Evolutionary conservation across 139 green algal species (phyloP).

Genomic region (Chlorella sp.): DNA sequence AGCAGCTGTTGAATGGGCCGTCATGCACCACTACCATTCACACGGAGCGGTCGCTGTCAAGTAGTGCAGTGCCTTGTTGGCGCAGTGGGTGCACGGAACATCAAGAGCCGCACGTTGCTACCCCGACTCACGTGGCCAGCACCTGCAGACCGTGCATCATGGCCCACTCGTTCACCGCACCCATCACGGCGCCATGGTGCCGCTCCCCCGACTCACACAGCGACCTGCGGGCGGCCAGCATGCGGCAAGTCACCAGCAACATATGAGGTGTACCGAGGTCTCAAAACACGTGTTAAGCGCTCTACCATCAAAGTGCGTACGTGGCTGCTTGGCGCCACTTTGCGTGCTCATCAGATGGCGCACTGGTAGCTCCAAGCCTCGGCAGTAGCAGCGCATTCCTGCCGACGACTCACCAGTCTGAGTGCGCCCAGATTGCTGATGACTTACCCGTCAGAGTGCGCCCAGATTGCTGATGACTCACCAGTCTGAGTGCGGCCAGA

Average conservation of each 20-base stretch:
- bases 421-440: neutral
- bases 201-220: slow-evolving; percentile 29
- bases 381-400: too few species aligned
- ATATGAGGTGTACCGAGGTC: neutral
- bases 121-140: neutral
- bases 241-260: neutral
- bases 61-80: neutral
- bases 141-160: slow-evolving; percentile 11
- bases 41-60: neutral
- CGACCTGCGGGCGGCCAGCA: slow-evolving; percentile 16
- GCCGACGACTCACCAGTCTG: neutral
- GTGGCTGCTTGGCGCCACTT: too few species aligned
- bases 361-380: too few species aligned
- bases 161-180: slow-evolving; percentile 42
- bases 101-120: neutral
- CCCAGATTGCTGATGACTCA: too few species aligned
- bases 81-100: neutral
- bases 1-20: neutral
- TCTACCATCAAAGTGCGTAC: too few species aligned
- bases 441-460: too few species aligned
- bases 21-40: neutral
- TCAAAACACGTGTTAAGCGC: too few species aligned
- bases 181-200: slow-evolving; percentile 26
- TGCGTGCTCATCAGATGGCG: too few species aligned
- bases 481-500: neutral